These are phyloP conservation scores for Alliaria petiolata DNA, from an alignment of 345 rosid species.

Conservation along the genomic window DNA sequence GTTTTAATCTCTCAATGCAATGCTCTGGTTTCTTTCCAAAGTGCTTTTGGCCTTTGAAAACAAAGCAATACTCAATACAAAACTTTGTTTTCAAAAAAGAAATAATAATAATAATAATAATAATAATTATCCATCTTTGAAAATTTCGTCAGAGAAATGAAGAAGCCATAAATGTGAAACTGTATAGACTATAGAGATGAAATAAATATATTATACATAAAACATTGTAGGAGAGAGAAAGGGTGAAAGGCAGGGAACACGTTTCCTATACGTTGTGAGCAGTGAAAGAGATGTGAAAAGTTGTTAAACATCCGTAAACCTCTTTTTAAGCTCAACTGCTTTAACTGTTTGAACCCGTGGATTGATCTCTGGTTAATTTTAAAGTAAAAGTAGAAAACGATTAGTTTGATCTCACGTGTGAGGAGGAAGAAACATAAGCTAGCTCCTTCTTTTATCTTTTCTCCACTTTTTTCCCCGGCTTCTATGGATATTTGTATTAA, in stretches of 20 bases:
- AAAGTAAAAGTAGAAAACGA: not conserved
- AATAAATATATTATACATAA: not conserved
- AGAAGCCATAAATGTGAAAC: conserved; percentile 16
- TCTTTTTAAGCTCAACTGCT: not conserved
- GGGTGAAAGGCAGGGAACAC: conserved; percentile 27
- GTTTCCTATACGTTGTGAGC: conserved; percentile 38
- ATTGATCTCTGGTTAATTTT: not conserved
- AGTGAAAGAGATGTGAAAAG: conserved; percentile 21
- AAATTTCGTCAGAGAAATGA: not conserved
- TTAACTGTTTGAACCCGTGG: not conserved
- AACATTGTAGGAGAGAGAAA: not conserved
- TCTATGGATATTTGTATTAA: not conserved
- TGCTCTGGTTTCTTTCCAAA: too few species aligned
- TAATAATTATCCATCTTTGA: not conserved
- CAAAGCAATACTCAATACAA: too few species aligned
- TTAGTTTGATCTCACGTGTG: conserved; percentile 1
- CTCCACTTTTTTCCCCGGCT: not conserved
- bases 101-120: too few species aligned
- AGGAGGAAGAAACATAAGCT: not conserved
- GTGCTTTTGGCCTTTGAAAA: too few species aligned
- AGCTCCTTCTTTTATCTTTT: not conserved
- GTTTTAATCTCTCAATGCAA: too few species aligned
- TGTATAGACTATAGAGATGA: conserved; percentile 3
- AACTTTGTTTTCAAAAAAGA: too few species aligned
- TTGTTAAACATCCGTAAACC: conserved; percentile 11